Evolutionary conservation across 306 rosid species (phyloP).

Genomic region (Amphicarpaea edgeworthii): DNA sequence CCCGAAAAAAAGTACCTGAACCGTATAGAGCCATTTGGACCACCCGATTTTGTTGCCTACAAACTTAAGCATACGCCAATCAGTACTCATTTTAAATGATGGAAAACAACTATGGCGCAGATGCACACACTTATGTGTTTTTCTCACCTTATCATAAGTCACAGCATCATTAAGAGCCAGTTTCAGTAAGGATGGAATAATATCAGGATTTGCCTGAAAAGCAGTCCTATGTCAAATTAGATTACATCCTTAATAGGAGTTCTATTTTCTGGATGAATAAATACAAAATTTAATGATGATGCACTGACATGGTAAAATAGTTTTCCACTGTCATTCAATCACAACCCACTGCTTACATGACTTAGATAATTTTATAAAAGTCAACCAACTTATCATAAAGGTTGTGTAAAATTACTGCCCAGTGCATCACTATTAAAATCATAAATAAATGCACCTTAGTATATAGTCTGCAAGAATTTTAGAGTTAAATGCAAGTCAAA

Average conservation of each 20-base stretch:
- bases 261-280: conserved; percentile 16
- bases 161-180: conserved; percentile 85
- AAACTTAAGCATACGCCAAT: conserved; percentile 57
- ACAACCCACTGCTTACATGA: too few species aligned
- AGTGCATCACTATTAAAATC: too few species aligned
- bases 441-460: neutral
- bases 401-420: too few species aligned
- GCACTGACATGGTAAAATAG: too few species aligned
- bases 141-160: conserved; percentile 91
- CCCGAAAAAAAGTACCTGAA: conserved; percentile 69
- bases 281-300: too few species aligned
- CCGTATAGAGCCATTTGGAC: conserved; percentile 93
- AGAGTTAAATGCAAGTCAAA: conserved; percentile 16
- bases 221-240: conserved; percentile 24
- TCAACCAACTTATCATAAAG: too few species aligned
- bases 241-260: conserved; percentile 9
- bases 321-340: too few species aligned
- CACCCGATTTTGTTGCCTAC: conserved; percentile 97
- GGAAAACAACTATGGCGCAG: conserved; percentile 14
- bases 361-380: too few species aligned
- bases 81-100: conserved; percentile 41
- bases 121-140: neutral
- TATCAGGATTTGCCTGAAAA: conserved; percentile 79
- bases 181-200: conserved; percentile 69
- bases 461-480: conserved; percentile 31